phyloP scores from a whole-genome alignment of 2,329 filamentous ascomycete genomes.

The Bipolaris zeicola region DNA sequence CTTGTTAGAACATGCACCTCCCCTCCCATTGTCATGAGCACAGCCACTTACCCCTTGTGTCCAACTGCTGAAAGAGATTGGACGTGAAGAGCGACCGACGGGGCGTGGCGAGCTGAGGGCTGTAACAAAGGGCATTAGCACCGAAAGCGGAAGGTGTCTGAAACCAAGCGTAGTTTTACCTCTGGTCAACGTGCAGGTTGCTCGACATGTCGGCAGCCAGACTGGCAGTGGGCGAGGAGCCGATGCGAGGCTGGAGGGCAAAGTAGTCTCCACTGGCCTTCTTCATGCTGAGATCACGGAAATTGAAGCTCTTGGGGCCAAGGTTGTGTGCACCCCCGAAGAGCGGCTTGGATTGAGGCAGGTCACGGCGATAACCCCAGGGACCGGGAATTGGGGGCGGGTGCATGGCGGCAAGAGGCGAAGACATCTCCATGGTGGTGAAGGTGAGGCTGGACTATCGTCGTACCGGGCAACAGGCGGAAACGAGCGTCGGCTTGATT shows the following conservation, averaged over 20 bases:
- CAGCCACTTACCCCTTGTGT: constrained; percentile 63
- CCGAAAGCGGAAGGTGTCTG: constrained; percentile 29
- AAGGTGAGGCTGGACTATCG: constrained; percentile 8
- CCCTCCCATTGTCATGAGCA: constrained; percentile 14
- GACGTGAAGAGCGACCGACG: constrained; percentile 83
- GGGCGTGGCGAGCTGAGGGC: constrained; percentile 81
- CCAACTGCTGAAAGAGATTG: constrained; percentile 65
- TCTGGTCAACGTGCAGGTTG: constrained; percentile 95
- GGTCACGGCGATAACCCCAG: constrained; percentile 66
- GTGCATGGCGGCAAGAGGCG: constrained; percentile 91
- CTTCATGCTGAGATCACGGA: constrained; percentile 76
- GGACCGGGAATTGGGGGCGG: constrained; percentile 67
- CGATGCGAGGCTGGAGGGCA: constrained; percentile 73
- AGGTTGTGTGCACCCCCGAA: constrained; percentile 60
- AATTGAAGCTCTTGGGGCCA: constrained; percentile 72
- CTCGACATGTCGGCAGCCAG: constrained; percentile 93
- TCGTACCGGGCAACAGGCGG: constrained; percentile 60
- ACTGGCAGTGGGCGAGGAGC: constrained; percentile 89
- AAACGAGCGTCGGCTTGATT: constrained; percentile 30
- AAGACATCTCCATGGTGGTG: constrained; percentile 82
- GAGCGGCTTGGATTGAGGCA: constrained; percentile 58
- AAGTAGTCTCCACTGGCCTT: constrained; percentile 78
- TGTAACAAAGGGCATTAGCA: constrained; percentile 56
- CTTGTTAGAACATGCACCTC: constrained; percentile 36
- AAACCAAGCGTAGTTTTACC: constrained; percentile 60